Evolutionary conservation across 768 basidiomycete genomes (phyloP).

Genomic region (Tephrocybe sp.): DNA sequence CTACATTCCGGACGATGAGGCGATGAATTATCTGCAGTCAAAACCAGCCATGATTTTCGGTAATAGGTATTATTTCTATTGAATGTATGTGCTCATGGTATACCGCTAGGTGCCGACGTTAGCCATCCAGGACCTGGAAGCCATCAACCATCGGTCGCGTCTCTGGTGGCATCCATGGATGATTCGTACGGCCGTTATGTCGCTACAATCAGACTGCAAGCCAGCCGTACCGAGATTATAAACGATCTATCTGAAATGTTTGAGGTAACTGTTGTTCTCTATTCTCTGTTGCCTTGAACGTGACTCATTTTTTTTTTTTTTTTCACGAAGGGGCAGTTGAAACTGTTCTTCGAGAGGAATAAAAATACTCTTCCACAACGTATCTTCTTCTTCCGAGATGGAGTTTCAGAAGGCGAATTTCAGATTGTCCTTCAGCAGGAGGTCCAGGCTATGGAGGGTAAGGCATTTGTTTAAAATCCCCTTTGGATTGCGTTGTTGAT

Average conservation of each 20-base stretch:
- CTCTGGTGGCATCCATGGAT: conserved; percentile 55
- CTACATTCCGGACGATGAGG: conserved; percentile 40
- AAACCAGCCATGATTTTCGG: conserved; percentile 61
- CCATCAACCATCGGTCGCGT: conserved; percentile 24
- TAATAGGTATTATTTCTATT: conserved; percentile 1
- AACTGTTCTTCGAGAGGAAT: no score
- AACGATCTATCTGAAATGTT: conserved; percentile 57
- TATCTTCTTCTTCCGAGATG: conserved; percentile 27
- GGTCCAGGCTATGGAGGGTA: conserved; percentile 17
- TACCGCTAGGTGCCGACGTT: conserved; percentile 26
- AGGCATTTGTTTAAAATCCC: not conserved
- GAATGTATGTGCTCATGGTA: not conserved
- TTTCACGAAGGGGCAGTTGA: no score
- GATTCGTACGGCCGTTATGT: conserved; percentile 47
- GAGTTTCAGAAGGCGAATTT: conserved; percentile 33
- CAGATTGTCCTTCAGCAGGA: conserved; percentile 19
- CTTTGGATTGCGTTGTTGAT: not conserved
- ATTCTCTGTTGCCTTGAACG: not conserved
- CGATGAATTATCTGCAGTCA: conserved; percentile 28
- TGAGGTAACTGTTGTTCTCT: conserved; percentile 26
- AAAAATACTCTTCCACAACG: conserved; percentile 9
- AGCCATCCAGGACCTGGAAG: conserved; percentile 20
- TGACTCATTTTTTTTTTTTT: no score
- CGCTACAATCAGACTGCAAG: conserved; percentile 44
- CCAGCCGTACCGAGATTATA: conserved; percentile 4